phyloP scores from a whole-genome alignment of 768 basidiomycete species.

The Mycena filopes region DNA sequence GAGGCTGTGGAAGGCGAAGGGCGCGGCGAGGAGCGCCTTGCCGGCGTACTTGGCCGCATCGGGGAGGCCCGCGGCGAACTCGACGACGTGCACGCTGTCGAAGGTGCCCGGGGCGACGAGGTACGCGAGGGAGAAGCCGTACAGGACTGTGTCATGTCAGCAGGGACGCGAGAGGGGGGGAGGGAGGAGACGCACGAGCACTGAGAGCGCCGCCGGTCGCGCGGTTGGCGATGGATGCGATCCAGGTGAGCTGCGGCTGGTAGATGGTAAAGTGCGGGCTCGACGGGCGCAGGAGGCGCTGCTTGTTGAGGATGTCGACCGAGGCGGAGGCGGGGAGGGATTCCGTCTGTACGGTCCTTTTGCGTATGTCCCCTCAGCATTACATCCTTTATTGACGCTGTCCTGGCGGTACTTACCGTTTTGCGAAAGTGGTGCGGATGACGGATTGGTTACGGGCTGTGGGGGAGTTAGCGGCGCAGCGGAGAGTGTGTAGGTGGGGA shows the following conservation, averaged over 20 bases:
- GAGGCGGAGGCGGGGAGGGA: conserved; percentile 70
- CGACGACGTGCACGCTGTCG: conserved; percentile 81
- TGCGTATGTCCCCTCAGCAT: neutral
- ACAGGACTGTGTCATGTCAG: conserved; percentile 68
- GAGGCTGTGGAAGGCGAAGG: conserved; percentile 90
- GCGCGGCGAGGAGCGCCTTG: conserved; percentile 83
- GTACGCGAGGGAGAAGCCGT: conserved; percentile 89
- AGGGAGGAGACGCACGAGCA: conserved; percentile 62
- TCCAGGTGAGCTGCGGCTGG: conserved; percentile 93
- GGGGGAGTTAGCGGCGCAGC: conserved; percentile 19
- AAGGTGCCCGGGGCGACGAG: conserved; percentile 84
- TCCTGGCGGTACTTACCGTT: conserved; percentile 54
- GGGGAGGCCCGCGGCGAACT: conserved; percentile 76
- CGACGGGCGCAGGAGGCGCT: conserved; percentile 88
- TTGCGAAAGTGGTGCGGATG: conserved; percentile 51
- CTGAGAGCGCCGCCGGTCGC: conserved; percentile 85
- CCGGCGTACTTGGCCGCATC: conserved; percentile 78
- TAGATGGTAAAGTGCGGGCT: conserved; percentile 98
- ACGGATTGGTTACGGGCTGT: conserved; percentile 56
- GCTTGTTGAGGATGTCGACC: conserved; percentile 80
- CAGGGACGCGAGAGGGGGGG: neutral
- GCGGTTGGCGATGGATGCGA: conserved; percentile 88
- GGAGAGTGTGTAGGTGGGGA: too few relatives aligned
- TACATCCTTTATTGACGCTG: neutral
- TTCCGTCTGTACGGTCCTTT: conserved; percentile 71